Percentiles rank a stretch among this genome's conserved stretches.
Conservation (phyloP, 2,329 filamentous ascomycete species). For the Nemania sp. region DNA sequence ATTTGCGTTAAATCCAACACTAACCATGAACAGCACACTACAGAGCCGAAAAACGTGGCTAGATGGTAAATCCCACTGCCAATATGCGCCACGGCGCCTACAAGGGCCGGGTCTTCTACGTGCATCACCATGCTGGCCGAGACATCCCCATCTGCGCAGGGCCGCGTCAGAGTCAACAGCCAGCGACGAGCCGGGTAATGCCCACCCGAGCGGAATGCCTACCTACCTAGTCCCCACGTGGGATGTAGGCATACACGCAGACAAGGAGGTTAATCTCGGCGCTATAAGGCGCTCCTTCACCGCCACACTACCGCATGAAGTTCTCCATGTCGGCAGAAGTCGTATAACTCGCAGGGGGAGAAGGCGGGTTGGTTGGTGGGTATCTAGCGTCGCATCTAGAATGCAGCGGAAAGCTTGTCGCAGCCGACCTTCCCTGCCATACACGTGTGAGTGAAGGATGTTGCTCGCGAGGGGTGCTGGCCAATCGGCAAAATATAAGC, state of each 20-base stretch:
- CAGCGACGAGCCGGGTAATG: not conserved
- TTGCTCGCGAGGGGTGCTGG: not conserved
- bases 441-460: conserved; percentile 18
- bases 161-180: too few relatives aligned
- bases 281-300: conserved; percentile 3
- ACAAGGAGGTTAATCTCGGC: not conserved
- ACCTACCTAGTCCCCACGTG: too few relatives aligned
- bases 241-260: not conserved
- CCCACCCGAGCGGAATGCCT: not conserved
- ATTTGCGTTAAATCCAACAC: too few relatives aligned
- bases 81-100: not conserved
- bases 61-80: too few relatives aligned
- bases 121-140: too few relatives aligned
- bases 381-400: conserved; percentile 2
- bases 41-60: not conserved
- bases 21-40: too few relatives aligned
- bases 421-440: not conserved
- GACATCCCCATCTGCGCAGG: too few relatives aligned
- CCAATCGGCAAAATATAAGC: conserved; percentile 20
- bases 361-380: too few relatives aligned
- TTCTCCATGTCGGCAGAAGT: not conserved
- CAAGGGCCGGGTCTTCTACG: not conserved
- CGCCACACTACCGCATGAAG: conserved; percentile 15
- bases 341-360: not conserved
- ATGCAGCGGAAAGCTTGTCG: conserved; percentile 5